Percentiles rank a stretch among this genome's conserved stretches.
Evolutionary conservation across 768 basidiomycete genomes (phyloP).

Genomic region (Sarcodon sp.): DNA sequence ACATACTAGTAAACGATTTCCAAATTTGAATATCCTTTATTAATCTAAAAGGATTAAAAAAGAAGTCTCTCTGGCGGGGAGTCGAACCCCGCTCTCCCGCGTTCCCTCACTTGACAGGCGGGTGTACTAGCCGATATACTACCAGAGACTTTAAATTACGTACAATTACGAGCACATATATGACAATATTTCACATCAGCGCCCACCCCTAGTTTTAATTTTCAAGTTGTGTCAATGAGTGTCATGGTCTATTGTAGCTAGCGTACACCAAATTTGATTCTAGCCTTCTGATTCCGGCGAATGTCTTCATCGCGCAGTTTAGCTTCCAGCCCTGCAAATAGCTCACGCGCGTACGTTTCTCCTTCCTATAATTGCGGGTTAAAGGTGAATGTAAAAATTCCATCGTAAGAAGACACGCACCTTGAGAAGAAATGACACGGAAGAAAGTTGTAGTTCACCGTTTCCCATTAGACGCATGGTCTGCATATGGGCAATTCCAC

Average conservation of each 20-base stretch:
- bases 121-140: slow-evolving; percentile 1
- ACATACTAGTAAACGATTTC: no score
- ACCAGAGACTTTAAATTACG: no score
- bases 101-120: no score
- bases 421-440: slow-evolving; percentile 39
- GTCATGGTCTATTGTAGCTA: background rate
- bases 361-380: slow-evolving; percentile 33
- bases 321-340: slow-evolving; percentile 41
- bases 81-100: slow-evolving; percentile 32
- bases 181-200: no score
- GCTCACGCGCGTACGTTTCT: slow-evolving; percentile 46
- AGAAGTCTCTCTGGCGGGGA: slow-evolving; percentile 25
- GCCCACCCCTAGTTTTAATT: no score
- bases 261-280: slow-evolving; percentile 31
- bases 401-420: slow-evolving; percentile 21
- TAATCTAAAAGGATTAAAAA: no score
- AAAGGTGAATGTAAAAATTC: background rate
- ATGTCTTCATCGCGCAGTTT: slow-evolving; percentile 56
- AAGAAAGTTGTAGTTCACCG: slow-evolving; percentile 37
- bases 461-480: slow-evolving; percentile 52
- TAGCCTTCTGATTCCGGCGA: slow-evolving; percentile 45
- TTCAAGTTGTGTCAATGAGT: no score
- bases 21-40: no score
- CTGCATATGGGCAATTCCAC: slow-evolving; percentile 32
- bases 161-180: no score